Base-by-base conservation (phyloP, 2,329 filamentous ascomycete species). In the Aspergillus fijiensis region DNA sequence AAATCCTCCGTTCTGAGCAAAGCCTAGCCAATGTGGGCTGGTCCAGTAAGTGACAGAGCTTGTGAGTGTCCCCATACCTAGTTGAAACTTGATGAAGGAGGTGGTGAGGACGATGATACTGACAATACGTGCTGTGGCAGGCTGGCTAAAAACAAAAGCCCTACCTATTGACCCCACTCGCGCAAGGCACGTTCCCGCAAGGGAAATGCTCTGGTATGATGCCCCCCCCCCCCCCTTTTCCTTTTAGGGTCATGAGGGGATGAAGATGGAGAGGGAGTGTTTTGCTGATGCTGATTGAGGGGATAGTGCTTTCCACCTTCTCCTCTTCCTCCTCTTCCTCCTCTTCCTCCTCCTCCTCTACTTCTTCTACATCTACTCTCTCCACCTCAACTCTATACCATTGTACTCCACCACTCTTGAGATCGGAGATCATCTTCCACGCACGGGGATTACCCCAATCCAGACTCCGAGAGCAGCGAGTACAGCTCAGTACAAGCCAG, bases 11-110 rank as follows among this genome's bases (percentile, higher is more conserved):
- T 42, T 51, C 42, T 58, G 60, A 64, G 60, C 63, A 63, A 60
- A 39, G 55, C 57, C 58, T 60, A 51, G 60, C 33, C 57, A 53
- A 48, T 55, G 65, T 54, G 65, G 60, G 50, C 60, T 45, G 42
- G 63, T 53, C 63, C 64, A 67, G 65, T 66, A 60, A 60, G 59
- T 48, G 58, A 64, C 58, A 59, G 60, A 54, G 59, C 56, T 58
- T 59, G 61, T 63, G 27, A 58, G 58, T 59, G 3, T 35, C 4
- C 5, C 33, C 23, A 23, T 23, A 23, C 23, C 23, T 23, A 23
- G 23, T 23, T 23, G 23, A 23, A 23, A 23, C 23, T 23, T 23
- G 1, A 23, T 5, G 23, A 23, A 23, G 23, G 4, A 23, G 23
- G 4, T 23, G 33, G 11, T 35, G 33, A 11, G 6, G 14, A 12